These are phyloP conservation scores for Middelhovenomyces tepae DNA, from an alignment of 805 yeast species.

Conservation along the genomic window DNA sequence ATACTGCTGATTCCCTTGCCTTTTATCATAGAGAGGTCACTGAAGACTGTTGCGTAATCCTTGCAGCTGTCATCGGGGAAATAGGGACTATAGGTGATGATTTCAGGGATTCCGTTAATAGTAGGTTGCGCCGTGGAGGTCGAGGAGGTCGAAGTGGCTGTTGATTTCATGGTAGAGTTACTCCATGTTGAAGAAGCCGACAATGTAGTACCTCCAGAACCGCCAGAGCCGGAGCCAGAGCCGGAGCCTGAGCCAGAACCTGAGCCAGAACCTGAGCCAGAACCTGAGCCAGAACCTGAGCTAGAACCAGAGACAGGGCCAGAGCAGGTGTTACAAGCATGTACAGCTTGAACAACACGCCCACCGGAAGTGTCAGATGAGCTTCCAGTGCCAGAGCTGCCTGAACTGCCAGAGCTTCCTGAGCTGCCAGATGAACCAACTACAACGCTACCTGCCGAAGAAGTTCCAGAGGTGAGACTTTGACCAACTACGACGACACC, in stretches of 20 bases:
- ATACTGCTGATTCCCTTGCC: conserved; percentile 55
- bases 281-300: conserved; percentile 3
- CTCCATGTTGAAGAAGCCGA: conserved; percentile 13
- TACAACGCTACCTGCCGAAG: too few species aligned
- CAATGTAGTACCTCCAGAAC: conserved; percentile 24
- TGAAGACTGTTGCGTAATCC: conserved; percentile 39
- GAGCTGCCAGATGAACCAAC: background rate
- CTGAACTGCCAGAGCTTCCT: background rate
- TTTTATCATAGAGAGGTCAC: conserved; percentile 51
- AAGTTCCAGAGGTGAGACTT: too few species aligned
- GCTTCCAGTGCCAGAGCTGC: background rate
- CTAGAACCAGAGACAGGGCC: conserved; percentile 1
- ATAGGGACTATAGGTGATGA: conserved; percentile 49
- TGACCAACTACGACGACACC: too few species aligned
- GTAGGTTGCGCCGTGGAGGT: conserved; percentile 16
- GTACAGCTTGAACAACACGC: conserved; percentile 1
- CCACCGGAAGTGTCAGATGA: background rate
- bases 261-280: background rate
- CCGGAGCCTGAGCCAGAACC: conserved; percentile 13
- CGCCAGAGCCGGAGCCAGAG: conserved; percentile 10
- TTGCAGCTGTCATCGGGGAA: conserved; percentile 61
- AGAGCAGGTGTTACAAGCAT: background rate
- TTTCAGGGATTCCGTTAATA: conserved; percentile 21
- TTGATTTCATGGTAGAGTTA: conserved; percentile 12
- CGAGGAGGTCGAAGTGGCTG: conserved; percentile 21